phyloP scores from a whole-genome alignment of 2,329 filamentous ascomycete species.

The Fusarium temperatum region DNA sequence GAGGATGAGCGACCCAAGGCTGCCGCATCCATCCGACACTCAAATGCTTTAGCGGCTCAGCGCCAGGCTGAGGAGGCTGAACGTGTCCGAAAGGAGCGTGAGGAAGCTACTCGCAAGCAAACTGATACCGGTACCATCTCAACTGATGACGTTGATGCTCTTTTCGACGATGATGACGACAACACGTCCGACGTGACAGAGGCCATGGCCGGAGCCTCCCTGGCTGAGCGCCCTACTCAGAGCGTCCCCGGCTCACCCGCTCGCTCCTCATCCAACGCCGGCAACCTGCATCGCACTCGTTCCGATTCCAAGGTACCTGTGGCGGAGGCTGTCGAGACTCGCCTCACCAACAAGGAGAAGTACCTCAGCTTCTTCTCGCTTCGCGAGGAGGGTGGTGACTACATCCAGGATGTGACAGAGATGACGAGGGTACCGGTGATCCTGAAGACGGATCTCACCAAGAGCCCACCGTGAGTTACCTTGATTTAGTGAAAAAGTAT shows the following conservation, averaged over 20 bases:
- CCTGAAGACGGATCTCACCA: conserved; percentile 95
- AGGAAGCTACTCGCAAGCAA: conserved; percentile 91
- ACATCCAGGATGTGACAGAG: conserved; percentile 97
- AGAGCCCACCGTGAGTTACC: conserved; percentile 95
- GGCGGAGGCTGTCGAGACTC: conserved; percentile 77
- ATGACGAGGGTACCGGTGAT: conserved; percentile 98
- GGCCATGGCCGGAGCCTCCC: conserved; percentile 87
- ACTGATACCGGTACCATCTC: conserved; percentile 95
- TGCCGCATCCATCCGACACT: conserved; percentile 75
- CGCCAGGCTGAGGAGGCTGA: conserved; percentile 85
- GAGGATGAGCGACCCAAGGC: conserved; percentile 96
- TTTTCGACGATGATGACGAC: conserved; percentile 94
- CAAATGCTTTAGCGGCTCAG: conserved; percentile 78
- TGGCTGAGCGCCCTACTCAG: conserved; percentile 89
- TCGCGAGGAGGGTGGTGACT: conserved; percentile 90
- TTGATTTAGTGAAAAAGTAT: not conserved
- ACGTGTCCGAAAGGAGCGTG: conserved; percentile 82
- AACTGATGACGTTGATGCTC: conserved; percentile 90
- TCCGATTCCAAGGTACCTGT: conserved; percentile 92
- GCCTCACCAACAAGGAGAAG: conserved; percentile 93
- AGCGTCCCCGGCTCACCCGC: conserved; percentile 93
- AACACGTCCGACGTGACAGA: conserved; percentile 90
- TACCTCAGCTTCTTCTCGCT: conserved; percentile 90
- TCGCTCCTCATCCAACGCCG: conserved; percentile 73
- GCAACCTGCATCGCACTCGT: conserved; percentile 83